phyloP scores from a whole-genome alignment of 345 rosid genomes.

The Gossypium thurberi region DNA sequence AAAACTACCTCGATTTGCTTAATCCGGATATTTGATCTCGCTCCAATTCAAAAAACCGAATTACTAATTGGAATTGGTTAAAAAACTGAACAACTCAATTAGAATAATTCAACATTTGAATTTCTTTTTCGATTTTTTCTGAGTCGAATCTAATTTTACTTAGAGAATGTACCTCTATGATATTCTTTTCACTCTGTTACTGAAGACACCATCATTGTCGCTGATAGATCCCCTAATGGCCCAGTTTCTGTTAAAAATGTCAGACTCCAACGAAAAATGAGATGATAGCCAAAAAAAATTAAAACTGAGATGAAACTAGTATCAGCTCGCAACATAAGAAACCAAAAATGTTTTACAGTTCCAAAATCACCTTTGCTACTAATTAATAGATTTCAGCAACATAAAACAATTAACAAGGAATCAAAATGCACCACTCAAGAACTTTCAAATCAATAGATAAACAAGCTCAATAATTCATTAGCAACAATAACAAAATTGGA shows the following conservation, averaged over 20 bases:
- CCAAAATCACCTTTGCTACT: background rate
- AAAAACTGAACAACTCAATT: too few species aligned
- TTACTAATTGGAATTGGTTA: too few species aligned
- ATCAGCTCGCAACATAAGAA: background rate
- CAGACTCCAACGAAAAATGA: slow-evolving; percentile 1
- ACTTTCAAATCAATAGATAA: background rate
- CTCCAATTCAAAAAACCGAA: too few species aligned
- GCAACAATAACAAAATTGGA: background rate
- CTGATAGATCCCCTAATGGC: background rate
- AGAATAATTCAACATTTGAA: too few species aligned
- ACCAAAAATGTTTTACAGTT: background rate
- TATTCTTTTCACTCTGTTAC: background rate
- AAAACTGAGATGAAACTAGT: background rate
- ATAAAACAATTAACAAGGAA: background rate
- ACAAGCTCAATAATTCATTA: background rate
- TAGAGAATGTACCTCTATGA: background rate
- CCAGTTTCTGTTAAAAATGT: background rate
- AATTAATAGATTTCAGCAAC: background rate
- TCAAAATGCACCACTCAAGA: background rate
- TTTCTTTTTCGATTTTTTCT: too few species aligned
- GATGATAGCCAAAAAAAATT: background rate
- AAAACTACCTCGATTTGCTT: too few species aligned
- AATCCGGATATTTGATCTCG: too few species aligned
- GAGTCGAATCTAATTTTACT: too few species aligned
- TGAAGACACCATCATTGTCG: background rate